Percentiles rank a stretch among this genome's conserved stretches.
These are phyloP conservation scores for Stevia rebaudiana DNA, from an alignment of 140 eudicot genomes.

Conservation along the genomic window DNA sequence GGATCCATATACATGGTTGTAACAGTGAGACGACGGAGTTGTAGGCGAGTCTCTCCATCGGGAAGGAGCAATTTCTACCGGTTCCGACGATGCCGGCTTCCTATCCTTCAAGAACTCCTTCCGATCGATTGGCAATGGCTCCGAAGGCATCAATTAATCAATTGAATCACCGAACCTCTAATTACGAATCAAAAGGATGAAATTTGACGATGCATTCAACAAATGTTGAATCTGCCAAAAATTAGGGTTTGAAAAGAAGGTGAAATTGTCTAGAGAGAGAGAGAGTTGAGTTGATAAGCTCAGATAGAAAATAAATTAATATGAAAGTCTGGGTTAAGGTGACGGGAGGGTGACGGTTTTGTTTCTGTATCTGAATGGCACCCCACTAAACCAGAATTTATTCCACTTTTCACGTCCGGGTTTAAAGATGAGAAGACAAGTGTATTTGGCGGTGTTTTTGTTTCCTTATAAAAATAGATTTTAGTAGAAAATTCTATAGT, in stretches of 20 bases:
- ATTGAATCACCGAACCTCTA: constrained; percentile 1
- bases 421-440: background rate
- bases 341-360: constrained; percentile 20
- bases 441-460: background rate
- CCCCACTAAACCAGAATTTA: constrained; percentile 21
- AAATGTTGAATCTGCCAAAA: constrained; percentile 1
- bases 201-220: background rate
- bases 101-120: constrained; percentile 53
- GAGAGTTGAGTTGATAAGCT: constrained; percentile 26
- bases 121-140: constrained; percentile 77
- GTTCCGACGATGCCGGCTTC: constrained; percentile 31
- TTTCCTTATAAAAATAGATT: too few relatives aligned
- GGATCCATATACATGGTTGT: constrained; percentile 26
- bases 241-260: constrained; percentile 16
- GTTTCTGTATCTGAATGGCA: constrained; percentile 31
- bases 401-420: constrained; percentile 46
- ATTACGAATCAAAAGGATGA: background rate
- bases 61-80: constrained; percentile 23
- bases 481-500: too few relatives aligned
- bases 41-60: constrained; percentile 51
- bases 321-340: constrained; percentile 4
- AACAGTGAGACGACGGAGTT: constrained; percentile 27
- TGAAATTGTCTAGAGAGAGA: constrained; percentile 22
- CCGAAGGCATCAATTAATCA: constrained; percentile 76
- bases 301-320: background rate